Evolutionary conservation across 2,329 filamentous ascomycete genomes (phyloP).

Genomic region (Ciborinia camelliae): DNA sequence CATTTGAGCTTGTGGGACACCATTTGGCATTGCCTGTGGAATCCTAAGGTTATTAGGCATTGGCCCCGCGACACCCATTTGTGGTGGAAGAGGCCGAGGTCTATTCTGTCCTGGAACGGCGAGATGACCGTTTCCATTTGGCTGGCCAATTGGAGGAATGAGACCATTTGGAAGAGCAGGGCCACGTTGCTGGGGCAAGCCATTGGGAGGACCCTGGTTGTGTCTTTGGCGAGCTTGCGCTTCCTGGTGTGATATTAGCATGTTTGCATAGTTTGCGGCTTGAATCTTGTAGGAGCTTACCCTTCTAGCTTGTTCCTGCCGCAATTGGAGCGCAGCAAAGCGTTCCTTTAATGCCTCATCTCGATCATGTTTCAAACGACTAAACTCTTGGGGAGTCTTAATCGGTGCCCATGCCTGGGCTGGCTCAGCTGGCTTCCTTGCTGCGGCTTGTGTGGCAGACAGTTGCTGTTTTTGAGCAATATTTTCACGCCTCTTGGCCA

Average conservation of each 20-base stretch:
- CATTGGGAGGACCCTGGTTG: constrained; percentile 18
- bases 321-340: constrained; percentile 47
- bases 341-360: constrained; percentile 66
- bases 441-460: constrained; percentile 68
- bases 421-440: constrained; percentile 75
- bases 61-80: constrained; percentile 38
- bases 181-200: constrained; percentile 21
- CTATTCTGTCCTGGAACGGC: constrained; percentile 35
- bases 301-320: constrained; percentile 48
- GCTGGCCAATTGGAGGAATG: constrained; percentile 26
- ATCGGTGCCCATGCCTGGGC: constrained; percentile 44
- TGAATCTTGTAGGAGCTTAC: constrained; percentile 41
- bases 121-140: constrained; percentile 21
- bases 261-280: not conserved
- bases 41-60: constrained; percentile 34
- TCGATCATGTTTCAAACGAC: constrained; percentile 80
- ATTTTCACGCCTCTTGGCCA: constrained; percentile 91
- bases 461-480: constrained; percentile 84
- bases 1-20: constrained; percentile 67
- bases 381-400: constrained; percentile 85
- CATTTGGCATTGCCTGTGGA: constrained; percentile 49
- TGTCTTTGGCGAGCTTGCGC: constrained; percentile 34
- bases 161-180: constrained; percentile 27
- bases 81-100: constrained; percentile 31
- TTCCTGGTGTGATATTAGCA: constrained; percentile 41